Percentiles rank a stretch among this genome's conserved stretches.
These are phyloP conservation scores for Pinus tabuliformis DNA, from an alignment of 75 land plant species.

Conservation along the genomic window DNA sequence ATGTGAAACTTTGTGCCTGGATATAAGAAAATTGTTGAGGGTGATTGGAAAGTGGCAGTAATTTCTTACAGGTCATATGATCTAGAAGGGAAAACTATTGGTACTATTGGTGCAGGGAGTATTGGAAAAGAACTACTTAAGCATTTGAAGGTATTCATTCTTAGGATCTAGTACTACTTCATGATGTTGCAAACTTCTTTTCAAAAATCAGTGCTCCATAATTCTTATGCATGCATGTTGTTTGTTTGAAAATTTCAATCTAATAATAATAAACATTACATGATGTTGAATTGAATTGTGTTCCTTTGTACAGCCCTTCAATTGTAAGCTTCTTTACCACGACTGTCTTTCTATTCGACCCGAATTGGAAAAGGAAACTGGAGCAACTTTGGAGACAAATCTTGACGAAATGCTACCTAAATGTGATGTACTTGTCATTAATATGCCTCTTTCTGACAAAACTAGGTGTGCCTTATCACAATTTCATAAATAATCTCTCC, in stretches of 20 bases:
- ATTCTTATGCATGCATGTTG: neutral
- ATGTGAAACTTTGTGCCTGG: constrained; percentile 79
- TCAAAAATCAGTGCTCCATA: neutral
- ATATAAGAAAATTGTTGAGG: constrained; percentile 64
- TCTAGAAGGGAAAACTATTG: constrained; percentile 83
- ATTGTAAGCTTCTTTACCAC: too few relatives aligned
- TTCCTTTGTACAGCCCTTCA: too few relatives aligned
- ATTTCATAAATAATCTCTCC: too few relatives aligned
- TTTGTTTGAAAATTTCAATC: neutral
- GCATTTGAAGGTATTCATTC: constrained; percentile 51
- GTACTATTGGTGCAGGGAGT: constrained; percentile 90
- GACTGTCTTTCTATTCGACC: too few relatives aligned
- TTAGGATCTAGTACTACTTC: neutral
- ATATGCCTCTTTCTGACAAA: too few relatives aligned
- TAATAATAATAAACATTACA: too few relatives aligned
- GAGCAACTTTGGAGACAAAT: too few relatives aligned
- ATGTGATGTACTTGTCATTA: too few relatives aligned
- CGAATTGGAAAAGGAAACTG: too few relatives aligned
- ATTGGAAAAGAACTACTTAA: constrained; percentile 80
- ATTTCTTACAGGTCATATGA: constrained; percentile 77
- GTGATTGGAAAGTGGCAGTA: constrained; percentile 94
- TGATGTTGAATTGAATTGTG: too few relatives aligned
- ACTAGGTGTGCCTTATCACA: too few relatives aligned
- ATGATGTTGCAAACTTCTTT: neutral
- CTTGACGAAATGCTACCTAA: too few relatives aligned